A percentile compares a stretch with the other conserved stretches of the same genome.
Conservation (phyloP, 208 protist genomes). For the Leishmania major region DNA sequence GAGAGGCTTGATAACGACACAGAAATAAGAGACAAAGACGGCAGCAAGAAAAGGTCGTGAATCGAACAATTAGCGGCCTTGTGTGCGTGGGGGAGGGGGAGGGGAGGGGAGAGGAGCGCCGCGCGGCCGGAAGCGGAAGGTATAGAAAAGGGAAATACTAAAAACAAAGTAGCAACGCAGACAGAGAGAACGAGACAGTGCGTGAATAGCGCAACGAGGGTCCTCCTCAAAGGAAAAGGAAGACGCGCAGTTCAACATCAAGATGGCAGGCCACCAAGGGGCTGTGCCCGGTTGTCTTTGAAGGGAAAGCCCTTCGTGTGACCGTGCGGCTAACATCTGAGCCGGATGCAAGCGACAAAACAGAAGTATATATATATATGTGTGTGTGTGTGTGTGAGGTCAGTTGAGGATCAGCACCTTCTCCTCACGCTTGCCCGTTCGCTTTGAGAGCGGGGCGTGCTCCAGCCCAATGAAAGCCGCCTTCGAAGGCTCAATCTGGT, state of each 20-base stretch:
- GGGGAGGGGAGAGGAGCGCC: neutral
- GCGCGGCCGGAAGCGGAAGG: neutral
- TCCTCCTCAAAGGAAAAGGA: neutral
- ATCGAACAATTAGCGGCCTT: neutral
- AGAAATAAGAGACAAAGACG: neutral
- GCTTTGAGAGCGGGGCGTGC: conserved; percentile 70
- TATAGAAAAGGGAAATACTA: neutral
- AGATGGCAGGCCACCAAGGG: neutral
- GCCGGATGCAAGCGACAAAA: neutral
- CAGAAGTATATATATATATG: too few relatives aligned
- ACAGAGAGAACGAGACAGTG: neutral
- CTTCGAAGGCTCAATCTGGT: conserved; percentile 63
- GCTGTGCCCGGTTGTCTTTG: neutral
- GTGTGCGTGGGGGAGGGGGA: neutral
- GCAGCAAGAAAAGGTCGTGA: neutral
- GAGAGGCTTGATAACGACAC: neutral
- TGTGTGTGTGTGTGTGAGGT: neutral
- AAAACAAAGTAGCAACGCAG: conserved; percentile 8
- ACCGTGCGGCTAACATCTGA: neutral
- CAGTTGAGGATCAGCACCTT: conserved; percentile 85
- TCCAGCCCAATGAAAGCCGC: conserved; percentile 87
- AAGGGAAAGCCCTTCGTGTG: neutral
- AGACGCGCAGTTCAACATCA: neutral
- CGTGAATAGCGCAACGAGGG: neutral
- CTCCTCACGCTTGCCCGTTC: conserved; percentile 54